Percentiles rank a stretch among this genome's conserved stretches.
These are phyloP conservation scores for Calonectria pseudoturangicola DNA, from an alignment of 2,329 filamentous ascomycete species.

Conservation along the genomic window DNA sequence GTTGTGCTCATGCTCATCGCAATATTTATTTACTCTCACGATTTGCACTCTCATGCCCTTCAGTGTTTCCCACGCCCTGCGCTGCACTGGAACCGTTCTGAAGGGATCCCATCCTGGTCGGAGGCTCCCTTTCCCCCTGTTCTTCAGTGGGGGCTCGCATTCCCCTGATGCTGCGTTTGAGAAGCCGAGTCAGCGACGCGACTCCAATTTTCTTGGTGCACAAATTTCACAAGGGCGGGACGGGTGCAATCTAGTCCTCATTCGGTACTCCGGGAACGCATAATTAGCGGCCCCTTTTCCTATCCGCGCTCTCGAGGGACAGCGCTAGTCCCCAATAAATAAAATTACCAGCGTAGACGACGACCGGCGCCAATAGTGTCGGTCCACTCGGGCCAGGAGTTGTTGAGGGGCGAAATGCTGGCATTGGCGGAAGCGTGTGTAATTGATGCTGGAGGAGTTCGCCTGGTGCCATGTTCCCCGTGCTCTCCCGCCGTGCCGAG, in stretches of 20 bases:
- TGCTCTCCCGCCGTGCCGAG: neutral
- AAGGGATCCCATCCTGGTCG: neutral
- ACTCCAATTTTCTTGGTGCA: slow-evolving; percentile 7
- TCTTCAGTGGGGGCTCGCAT: neutral
- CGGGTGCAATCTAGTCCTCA: neutral
- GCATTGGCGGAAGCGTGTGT: neutral
- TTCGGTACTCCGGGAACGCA: slow-evolving; percentile 14
- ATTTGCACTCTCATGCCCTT: neutral
- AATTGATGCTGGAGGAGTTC: slow-evolving; percentile 9
- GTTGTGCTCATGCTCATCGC: slow-evolving; percentile 4
- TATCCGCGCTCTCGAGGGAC: neutral
- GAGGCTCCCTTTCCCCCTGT: neutral
- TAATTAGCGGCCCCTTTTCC: slow-evolving; percentile 11
- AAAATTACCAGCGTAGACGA: slow-evolving; percentile 27
- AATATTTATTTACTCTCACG: neutral
- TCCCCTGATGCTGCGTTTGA: neutral
- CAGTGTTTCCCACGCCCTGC: too few species aligned
- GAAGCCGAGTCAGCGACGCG: neutral
- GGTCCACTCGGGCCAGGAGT: slow-evolving; percentile 22
- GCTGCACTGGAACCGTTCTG: neutral
- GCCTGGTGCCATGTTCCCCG: neutral
- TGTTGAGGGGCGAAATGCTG: neutral
- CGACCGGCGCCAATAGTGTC: neutral
- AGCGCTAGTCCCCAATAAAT: slow-evolving; percentile 29
- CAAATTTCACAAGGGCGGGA: neutral